Percentiles rank a stretch among this genome's conserved stretches.
Evolutionary conservation across 2,329 filamentous ascomycete species (phyloP).

Genomic region (Phialophora chinensis): DNA sequence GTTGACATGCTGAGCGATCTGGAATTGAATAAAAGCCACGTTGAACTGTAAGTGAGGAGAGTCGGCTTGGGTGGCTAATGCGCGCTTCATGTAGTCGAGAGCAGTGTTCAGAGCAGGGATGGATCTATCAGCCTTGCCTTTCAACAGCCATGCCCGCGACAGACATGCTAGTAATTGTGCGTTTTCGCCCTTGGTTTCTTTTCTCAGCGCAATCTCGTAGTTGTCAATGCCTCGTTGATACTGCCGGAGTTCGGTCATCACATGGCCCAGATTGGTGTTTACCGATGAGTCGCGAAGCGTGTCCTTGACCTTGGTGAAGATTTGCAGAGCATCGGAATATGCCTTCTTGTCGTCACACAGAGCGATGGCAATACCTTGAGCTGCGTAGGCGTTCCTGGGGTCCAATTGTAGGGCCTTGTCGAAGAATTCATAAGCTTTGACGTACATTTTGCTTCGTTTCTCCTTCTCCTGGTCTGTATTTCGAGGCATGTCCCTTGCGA

Average conservation of each 20-base stretch:
- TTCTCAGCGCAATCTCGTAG: conserved; percentile 83
- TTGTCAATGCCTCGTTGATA: conserved; percentile 90
- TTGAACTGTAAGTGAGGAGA: conserved; percentile 96
- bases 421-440: conserved; percentile 95
- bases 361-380: conserved; percentile 93
- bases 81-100: conserved; percentile 68
- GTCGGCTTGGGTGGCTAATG: conserved; percentile 77
- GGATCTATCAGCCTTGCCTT: conserved; percentile 72
- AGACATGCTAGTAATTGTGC: conserved; percentile 82
- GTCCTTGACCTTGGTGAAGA: conserved; percentile 89
- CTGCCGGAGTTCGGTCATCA: conserved; percentile 88
- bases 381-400: conserved; percentile 91
- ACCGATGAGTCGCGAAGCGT: conserved; percentile 87
- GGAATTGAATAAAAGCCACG: conserved; percentile 95
- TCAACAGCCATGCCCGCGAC: conserved; percentile 84
- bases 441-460: conserved; percentile 84
- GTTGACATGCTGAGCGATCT: conserved; percentile 83
- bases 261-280: conserved; percentile 90
- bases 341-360: conserved; percentile 95
- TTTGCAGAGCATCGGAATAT: conserved; percentile 77
- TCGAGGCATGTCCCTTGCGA: conserved; percentile 91
- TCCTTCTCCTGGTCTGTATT: conserved; percentile 89
- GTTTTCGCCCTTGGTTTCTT: conserved; percentile 62
- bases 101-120: conserved; percentile 68
- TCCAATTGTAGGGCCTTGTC: conserved; percentile 97